Conservation (phyloP, 768 basidiomycete genomes). For the Cystobasidium onofrii region DNA sequence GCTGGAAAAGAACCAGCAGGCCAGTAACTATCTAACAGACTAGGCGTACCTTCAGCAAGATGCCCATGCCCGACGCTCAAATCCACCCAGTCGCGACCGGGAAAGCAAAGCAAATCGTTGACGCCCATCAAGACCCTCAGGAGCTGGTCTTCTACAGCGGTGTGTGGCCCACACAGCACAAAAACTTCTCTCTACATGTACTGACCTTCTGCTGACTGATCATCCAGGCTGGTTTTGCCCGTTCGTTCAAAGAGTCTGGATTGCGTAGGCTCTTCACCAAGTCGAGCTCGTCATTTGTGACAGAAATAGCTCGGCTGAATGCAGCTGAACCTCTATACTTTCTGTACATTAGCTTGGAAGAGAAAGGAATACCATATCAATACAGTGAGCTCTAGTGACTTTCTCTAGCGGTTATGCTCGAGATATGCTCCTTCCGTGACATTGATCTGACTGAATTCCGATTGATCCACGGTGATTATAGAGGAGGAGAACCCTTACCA, state of each 20-base stretch:
- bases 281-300: not conserved
- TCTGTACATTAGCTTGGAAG: conserved; percentile 50
- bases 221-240: conserved; percentile 42
- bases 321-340: not conserved
- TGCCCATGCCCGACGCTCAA: conserved; percentile 27
- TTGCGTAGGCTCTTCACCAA: conserved; percentile 46
- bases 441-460: too few relatives aligned
- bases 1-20: too few relatives aligned
- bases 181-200: too few relatives aligned
- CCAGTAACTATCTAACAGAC: too few relatives aligned
- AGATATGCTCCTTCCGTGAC: too few relatives aligned
- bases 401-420: not conserved
- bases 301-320: not conserved
- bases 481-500: not conserved
- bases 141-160: conserved; percentile 29
- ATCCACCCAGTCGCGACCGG: conserved; percentile 26
- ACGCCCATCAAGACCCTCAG: conserved; percentile 20
- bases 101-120: conserved; percentile 15
- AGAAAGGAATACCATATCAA: conserved; percentile 64
- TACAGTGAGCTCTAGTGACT: conserved; percentile 56
- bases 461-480: conserved; percentile 49
- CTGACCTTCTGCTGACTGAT: not conserved
- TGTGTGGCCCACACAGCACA: not conserved
- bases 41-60: too few relatives aligned
- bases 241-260: conserved; percentile 75